These are phyloP conservation scores for Plectosphaerella cucumerina DNA, from an alignment of 2,329 filamentous ascomycete species.

Conservation along the genomic window DNA sequence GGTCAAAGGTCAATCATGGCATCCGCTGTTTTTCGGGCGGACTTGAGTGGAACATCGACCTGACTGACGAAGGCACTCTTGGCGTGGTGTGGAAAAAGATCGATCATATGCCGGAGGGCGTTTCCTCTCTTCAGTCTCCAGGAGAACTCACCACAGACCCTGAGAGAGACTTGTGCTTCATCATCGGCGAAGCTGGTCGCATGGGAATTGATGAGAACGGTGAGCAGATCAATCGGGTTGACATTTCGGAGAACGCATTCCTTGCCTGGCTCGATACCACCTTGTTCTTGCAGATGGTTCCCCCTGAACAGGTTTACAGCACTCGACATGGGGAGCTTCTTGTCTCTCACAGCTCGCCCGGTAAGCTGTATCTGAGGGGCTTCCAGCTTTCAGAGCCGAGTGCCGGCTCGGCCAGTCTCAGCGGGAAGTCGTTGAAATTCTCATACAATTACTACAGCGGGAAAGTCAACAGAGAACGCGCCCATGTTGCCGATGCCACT, in stretches of 20 bases:
- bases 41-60: constrained; percentile 24
- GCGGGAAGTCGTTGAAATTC: neutral
- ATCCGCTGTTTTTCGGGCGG: constrained; percentile 19
- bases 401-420: neutral
- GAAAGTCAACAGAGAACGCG: neutral
- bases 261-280: neutral
- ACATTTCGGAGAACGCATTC: neutral
- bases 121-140: too few species aligned
- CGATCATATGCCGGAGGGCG: neutral
- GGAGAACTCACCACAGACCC: too few species aligned
- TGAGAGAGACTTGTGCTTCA: neutral
- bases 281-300: neutral
- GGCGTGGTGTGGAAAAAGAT: too few species aligned
- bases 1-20: constrained; percentile 18
- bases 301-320: neutral
- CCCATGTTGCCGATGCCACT: neutral
- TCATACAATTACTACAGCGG: neutral
- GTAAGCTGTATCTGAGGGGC: neutral
- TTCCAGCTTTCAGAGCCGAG: neutral
- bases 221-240: neutral
- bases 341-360: neutral
- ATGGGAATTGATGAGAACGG: neutral
- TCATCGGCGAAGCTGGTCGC: neutral
- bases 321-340: neutral
- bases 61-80: constrained; percentile 6